Percentiles rank a stretch among this genome's conserved stretches.
Conservation (phyloP, 495 filamentous ascomycete species). For the Aspergillus funiculosus region DNA sequence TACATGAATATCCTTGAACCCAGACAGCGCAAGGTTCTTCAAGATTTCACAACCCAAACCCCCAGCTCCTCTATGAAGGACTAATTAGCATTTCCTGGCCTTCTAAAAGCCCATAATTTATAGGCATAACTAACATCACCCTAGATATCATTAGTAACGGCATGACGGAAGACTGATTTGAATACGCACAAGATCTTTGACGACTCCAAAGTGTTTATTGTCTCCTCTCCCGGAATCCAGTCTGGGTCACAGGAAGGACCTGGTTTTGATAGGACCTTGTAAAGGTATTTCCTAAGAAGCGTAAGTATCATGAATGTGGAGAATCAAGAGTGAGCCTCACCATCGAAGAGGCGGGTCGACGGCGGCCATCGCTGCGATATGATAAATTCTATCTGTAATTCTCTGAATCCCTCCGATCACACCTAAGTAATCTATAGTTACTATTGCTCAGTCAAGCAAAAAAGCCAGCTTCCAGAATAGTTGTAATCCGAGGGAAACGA, state of each 20-base stretch:
- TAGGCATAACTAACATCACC: constrained; percentile 30
- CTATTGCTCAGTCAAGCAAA: not conserved
- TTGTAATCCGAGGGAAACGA: not conserved
- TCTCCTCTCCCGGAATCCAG: constrained; percentile 56
- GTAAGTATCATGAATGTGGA: constrained; percentile 6
- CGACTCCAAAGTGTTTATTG: constrained; percentile 53
- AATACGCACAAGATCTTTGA: constrained; percentile 64
- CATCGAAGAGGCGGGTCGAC: constrained; percentile 18
- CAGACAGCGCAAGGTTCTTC: constrained; percentile 91
- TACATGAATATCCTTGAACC: constrained; percentile 95
- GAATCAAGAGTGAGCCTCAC: constrained; percentile 13
- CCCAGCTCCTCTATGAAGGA: constrained; percentile 70
- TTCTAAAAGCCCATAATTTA: not conserved
- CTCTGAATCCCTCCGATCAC: not conserved
- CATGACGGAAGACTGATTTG: not conserved
- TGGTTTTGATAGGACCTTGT: constrained; percentile 64
- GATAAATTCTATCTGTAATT: not conserved
- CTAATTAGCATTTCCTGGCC: constrained; percentile 8
- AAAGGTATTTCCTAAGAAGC: constrained; percentile 66
- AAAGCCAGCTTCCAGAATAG: too few relatives aligned
- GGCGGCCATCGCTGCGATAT: constrained; percentile 14
- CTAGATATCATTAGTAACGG: constrained; percentile 24
- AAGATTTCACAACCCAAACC: constrained; percentile 95
- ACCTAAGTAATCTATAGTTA: not conserved
- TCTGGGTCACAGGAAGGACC: constrained; percentile 77